Evolutionary conservation across 2,329 filamentous ascomycete genomes (phyloP), one percentile per base, ranked within the genome.

Genomic region (Fusarium sublunatum): DNA sequence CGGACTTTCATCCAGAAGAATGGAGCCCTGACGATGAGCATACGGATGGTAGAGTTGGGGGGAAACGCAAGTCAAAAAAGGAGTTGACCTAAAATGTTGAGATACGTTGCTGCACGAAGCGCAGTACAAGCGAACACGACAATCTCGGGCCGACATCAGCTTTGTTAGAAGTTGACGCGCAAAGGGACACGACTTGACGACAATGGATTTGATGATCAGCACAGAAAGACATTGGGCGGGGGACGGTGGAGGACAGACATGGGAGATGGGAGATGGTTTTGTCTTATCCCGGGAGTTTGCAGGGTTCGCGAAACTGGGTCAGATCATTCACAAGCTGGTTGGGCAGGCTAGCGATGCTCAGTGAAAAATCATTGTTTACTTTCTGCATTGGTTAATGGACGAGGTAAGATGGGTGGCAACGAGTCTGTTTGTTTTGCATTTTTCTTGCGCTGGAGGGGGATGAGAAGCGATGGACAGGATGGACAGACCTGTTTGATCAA

Each of bases 1-100:
- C 86, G 3, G 79, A 81, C 39, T 81, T 81, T 44, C 78, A 80
- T 32, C 79, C 79, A 0, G 79, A 81, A 54, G 77, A 79, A 58
- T 81, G 77, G 76, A 74, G 69, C 32, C 78, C 78, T 1, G 77
- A 78, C 4, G 78, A 79, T 31, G 76, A 79, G 24, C 65, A 69
- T n/a, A 44, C 58, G 7, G 75, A 76, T 24, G 68, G 64, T 2
- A 70, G 74, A 54, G 41, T 67, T 28, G 65, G 65, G 9, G 58
- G 67, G 7, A 75, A 70, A 41, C 65, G 57, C 29, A 75, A 61
- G 47, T 31, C 46, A 6, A 71, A 65, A 49, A 72, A 67, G 48
- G 70, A 71, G 25, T 35, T 59, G 10, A 40, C 42, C 22, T 64
- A 58, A 36, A 28, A 31, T 22, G 24, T 26, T 38, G 34, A 15